Evolutionary conservation across 2,329 filamentous ascomycete genomes (phyloP).

Genomic region (Scleromitrula shiraiana): DNA sequence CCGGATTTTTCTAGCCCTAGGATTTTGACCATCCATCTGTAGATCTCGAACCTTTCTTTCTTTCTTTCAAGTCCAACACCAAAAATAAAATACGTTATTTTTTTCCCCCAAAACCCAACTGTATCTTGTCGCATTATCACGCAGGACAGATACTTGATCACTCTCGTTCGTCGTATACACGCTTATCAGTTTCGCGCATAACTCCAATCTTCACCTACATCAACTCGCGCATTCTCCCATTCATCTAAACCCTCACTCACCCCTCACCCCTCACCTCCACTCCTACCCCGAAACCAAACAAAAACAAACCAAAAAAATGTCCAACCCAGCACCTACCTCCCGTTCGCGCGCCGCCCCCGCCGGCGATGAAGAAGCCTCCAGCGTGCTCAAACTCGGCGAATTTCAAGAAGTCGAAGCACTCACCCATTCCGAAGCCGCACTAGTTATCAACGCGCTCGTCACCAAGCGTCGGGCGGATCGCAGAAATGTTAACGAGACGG

Average conservation of each 20-base stretch:
- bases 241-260: neutral
- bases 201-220: too few species aligned
- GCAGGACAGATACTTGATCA: too few species aligned
- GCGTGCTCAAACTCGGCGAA: slow-evolving; percentile 79
- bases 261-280: neutral
- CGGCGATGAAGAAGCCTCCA: slow-evolving; percentile 81
- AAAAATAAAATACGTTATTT: too few species aligned
- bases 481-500: slow-evolving; percentile 77
- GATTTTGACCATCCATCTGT: too few species aligned
- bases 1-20: too few species aligned
- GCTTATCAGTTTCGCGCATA: too few species aligned
- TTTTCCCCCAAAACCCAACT: too few species aligned
- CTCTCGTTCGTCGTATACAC: too few species aligned
- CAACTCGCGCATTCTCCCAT: neutral
- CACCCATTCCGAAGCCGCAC: slow-evolving; percentile 82
- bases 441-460: slow-evolving; percentile 85
- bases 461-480: slow-evolving; percentile 70
- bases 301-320: too few species aligned
- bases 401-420: slow-evolving; percentile 88
- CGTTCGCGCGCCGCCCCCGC: slow-evolving; percentile 60
- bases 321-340: slow-evolving; percentile 36
- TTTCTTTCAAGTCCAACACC: slow-evolving; percentile 1
- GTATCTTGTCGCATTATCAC: too few species aligned
- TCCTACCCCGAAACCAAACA: neutral
- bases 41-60: too few species aligned